Percentiles rank a stretch among this genome's conserved stretches.
phyloP scores from a whole-genome alignment of 2,329 filamentous ascomycete species.

The Dactylellina cionopaga region DNA sequence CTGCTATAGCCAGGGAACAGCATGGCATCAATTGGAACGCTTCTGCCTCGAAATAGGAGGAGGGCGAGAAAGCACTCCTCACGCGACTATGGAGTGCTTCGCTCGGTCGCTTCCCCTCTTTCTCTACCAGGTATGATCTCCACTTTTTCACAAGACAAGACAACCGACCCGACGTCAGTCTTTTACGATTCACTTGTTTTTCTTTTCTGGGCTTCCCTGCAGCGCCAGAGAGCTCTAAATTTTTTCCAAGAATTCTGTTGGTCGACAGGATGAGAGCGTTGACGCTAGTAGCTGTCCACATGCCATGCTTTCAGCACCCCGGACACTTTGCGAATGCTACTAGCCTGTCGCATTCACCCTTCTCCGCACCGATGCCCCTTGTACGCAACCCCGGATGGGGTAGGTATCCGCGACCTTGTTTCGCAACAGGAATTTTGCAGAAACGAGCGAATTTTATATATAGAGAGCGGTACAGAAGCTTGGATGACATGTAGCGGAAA shows the following conservation, averaged over 20 bases:
- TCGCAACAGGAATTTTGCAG: slow-evolving; percentile 19
- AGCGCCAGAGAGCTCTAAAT: neutral
- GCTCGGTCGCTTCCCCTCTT: slow-evolving; percentile 23
- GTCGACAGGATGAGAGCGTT: slow-evolving; percentile 14
- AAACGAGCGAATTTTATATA: slow-evolving; percentile 50
- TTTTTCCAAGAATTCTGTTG: slow-evolving; percentile 36
- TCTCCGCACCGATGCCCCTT: slow-evolving; percentile 44
- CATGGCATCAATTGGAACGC: slow-evolving; percentile 35
- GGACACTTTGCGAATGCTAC: slow-evolving; percentile 44
- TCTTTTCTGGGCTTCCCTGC: neutral
- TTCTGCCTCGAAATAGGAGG: slow-evolving; percentile 51
- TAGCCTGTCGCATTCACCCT: slow-evolving; percentile 30
- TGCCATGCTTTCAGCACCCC: slow-evolving; percentile 33
- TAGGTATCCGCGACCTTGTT: slow-evolving; percentile 38
- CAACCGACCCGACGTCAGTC: slow-evolving; percentile 34
- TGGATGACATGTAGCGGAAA: slow-evolving; percentile 5
- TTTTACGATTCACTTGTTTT: slow-evolving; percentile 10
- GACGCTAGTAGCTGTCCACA: slow-evolving; percentile 42
- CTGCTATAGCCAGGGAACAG: slow-evolving; percentile 26
- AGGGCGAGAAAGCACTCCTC: slow-evolving; percentile 27
- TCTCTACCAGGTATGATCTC: slow-evolving; percentile 47
- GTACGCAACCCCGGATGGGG: slow-evolving; percentile 46
- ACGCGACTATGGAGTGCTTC: slow-evolving; percentile 45
- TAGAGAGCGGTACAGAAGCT: slow-evolving; percentile 44
- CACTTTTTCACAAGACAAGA: slow-evolving; percentile 17